Evolutionary conservation across 345 rosid species (phyloP).

Genomic region (Eucalyptus caleyi): DNA sequence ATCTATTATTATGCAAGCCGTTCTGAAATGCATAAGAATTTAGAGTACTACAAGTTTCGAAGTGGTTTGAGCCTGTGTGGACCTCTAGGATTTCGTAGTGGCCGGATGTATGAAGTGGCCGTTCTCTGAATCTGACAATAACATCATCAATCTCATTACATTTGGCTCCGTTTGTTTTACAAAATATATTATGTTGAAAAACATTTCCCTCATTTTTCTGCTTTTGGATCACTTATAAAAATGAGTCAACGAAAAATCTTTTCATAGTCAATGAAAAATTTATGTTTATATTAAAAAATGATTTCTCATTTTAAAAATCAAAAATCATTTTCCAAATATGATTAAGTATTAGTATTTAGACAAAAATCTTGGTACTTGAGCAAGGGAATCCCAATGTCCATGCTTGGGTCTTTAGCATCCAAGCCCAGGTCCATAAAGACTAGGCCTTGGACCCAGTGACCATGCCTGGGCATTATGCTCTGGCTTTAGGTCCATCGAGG

Average conservation of each 20-base stretch:
- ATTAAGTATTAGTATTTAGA: fast-evolving
- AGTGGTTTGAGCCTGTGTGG: neutral
- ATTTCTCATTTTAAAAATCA: neutral
- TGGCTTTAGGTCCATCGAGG: neutral
- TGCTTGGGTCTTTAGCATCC: neutral
- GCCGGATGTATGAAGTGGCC: neutral
- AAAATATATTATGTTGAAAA: neutral
- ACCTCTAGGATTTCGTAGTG: neutral
- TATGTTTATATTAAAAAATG: neutral
- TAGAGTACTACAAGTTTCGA: neutral
- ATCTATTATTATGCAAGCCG: neutral
- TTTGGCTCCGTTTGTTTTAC: neutral
- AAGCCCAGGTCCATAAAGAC: neutral
- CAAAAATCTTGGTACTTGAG: neutral
- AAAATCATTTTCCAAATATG: too few relatives aligned
- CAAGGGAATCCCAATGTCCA: fast-evolving
- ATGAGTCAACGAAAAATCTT: neutral
- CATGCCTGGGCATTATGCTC: neutral
- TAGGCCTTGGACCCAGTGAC: neutral
- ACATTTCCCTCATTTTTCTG: neutral
- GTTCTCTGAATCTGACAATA: neutral
- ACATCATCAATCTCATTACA: neutral
- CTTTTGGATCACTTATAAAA: too few relatives aligned
- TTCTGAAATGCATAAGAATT: neutral
- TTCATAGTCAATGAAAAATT: too few relatives aligned